Evolutionary conservation across 2,329 filamentous ascomycete species (phyloP).

Genomic region (Lachnellula hyalina): DNA sequence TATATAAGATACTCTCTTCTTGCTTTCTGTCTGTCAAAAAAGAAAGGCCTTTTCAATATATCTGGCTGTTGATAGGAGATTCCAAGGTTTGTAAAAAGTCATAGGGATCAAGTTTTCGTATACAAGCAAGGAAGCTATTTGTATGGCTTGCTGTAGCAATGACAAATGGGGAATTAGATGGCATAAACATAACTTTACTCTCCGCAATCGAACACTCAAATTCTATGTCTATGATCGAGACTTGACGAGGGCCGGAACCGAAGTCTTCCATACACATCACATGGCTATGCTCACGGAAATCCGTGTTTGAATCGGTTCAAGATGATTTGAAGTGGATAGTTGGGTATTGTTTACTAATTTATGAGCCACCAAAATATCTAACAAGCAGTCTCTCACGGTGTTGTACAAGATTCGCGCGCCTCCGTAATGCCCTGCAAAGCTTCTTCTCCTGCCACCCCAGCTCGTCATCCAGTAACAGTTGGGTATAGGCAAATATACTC

Average conservation of each 20-base stretch:
- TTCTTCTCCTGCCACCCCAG: slow-evolving; percentile 56
- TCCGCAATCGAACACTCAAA: background rate
- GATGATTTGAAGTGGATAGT: background rate
- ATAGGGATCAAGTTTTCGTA: background rate
- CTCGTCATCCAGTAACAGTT: slow-evolving; percentile 64
- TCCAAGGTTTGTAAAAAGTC: background rate
- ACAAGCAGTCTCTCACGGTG: slow-evolving; percentile 56
- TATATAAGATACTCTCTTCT: background rate
- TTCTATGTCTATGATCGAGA: background rate
- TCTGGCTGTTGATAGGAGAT: background rate
- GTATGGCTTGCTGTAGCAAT: background rate
- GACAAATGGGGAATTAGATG: background rate
- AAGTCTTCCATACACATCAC: background rate
- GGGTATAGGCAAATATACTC: slow-evolving; percentile 82
- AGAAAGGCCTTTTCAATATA: background rate
- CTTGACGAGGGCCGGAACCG: background rate
- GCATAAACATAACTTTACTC: background rate
- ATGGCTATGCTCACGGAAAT: background rate
- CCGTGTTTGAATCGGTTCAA: background rate
- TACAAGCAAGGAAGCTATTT: background rate
- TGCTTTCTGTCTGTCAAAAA: no score
- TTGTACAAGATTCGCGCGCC: slow-evolving; percentile 56
- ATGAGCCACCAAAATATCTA: slow-evolving; percentile 27
- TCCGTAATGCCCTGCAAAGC: slow-evolving; percentile 51
- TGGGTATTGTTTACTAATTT: slow-evolving; percentile 1